Conservation (phyloP, 106 monocot species). For the Posidonia australis region DNA sequence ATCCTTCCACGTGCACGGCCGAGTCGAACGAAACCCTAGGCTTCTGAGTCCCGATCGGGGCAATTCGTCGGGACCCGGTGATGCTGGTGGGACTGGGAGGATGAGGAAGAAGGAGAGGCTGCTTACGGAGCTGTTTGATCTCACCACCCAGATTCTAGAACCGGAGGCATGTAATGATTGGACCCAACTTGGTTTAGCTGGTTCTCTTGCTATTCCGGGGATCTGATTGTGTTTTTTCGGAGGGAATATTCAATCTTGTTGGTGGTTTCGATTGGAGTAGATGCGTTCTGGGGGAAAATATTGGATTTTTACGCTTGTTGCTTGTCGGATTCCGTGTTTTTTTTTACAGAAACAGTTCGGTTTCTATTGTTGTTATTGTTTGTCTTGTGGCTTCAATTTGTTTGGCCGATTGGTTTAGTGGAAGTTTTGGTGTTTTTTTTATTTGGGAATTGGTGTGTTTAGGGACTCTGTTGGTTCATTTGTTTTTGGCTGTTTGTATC, state of each 20-base stretch:
- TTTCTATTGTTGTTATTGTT: neutral
- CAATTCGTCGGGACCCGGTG: neutral
- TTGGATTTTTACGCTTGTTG: neutral
- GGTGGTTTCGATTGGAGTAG: neutral
- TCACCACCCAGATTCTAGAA: constrained; percentile 15
- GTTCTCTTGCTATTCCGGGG: neutral
- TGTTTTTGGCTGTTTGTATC: neutral
- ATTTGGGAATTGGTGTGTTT: neutral
- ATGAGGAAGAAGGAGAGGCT: neutral
- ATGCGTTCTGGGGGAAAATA: neutral
- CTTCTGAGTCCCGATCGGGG: neutral
- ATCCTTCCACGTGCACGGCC: too few relatives aligned
- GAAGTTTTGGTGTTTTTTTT: too few relatives aligned
- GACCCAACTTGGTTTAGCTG: neutral
- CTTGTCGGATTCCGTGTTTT: neutral
- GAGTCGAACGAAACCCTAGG: neutral
- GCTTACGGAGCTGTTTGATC: constrained; percentile 40
- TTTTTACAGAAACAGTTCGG: neutral
- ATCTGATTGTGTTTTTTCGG: neutral
- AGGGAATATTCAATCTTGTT: neutral
- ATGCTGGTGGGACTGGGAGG: neutral
- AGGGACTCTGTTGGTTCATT: neutral
- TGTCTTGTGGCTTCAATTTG: neutral
- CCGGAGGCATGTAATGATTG: constrained; percentile 36
- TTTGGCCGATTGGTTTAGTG: neutral